phyloP scores from a whole-genome alignment of 2,329 filamentous ascomycete species.

The Lachnellula hyalina region DNA sequence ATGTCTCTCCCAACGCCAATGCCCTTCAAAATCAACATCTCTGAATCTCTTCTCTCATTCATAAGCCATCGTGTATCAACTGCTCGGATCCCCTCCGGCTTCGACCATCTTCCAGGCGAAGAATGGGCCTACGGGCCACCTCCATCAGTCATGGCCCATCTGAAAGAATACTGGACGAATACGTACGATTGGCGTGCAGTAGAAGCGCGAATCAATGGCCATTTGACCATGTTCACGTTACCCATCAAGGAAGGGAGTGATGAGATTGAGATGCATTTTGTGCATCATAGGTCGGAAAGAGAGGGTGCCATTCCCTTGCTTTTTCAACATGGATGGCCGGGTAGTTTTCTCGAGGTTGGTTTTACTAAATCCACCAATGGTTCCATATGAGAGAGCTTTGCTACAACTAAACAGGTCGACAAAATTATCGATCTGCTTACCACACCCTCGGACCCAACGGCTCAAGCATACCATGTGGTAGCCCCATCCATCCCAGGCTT shows the following conservation, averaged over 20 bases:
- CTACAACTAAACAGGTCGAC: constrained; percentile 19
- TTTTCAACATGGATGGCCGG: constrained; percentile 50
- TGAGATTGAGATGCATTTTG: constrained; percentile 55
- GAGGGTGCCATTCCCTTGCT: constrained; percentile 39
- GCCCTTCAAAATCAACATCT: constrained; percentile 25
- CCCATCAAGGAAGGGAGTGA: constrained; percentile 27
- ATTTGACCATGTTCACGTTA: constrained; percentile 28
- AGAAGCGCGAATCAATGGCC: constrained; percentile 26
- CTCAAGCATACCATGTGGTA: constrained; percentile 42
- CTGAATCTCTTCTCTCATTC: constrained; percentile 22
- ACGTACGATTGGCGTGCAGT: constrained; percentile 28
- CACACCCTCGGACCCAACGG: constrained; percentile 20
- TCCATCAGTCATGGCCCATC: constrained; percentile 7
- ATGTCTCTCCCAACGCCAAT: constrained; percentile 13
- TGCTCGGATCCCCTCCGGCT: constrained; percentile 19
- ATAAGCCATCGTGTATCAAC: constrained; percentile 24
- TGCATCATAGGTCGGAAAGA: constrained; percentile 50
- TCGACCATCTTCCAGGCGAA: constrained; percentile 12
- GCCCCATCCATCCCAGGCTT: constrained; percentile 52
- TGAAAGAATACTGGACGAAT: constrained; percentile 27
- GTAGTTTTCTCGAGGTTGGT: constrained; percentile 58
- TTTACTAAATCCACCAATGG: constrained; percentile 26
- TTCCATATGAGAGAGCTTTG: constrained; percentile 32
- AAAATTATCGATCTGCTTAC: constrained; percentile 33
- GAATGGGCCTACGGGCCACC: constrained; percentile 21